These are phyloP conservation scores for Magnolia sinica DNA, from an alignment of 164 flowering plant genomes.

Conservation along the genomic window DNA sequence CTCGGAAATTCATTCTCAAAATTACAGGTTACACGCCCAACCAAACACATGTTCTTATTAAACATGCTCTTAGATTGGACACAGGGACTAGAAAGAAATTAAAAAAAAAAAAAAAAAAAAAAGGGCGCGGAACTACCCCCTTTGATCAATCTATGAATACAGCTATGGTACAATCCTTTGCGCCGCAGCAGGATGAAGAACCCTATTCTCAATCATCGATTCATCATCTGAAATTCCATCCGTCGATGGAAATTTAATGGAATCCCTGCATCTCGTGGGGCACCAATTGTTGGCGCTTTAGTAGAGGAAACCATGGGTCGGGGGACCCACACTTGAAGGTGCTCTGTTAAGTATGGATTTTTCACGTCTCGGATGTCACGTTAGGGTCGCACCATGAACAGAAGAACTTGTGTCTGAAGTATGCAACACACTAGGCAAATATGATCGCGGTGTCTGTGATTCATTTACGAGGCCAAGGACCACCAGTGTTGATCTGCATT, in stretches of 20 bases:
- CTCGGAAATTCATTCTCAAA: not conserved
- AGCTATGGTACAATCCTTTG: conserved; percentile 20
- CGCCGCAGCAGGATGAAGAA: not conserved
- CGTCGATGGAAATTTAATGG: not conserved
- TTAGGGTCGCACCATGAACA: conserved; percentile 54
- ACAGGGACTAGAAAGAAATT: not conserved
- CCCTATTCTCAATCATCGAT: not conserved
- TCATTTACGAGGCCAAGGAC: conserved; percentile 78
- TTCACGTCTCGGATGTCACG: conserved; percentile 25
- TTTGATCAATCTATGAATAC: conserved; percentile 6
- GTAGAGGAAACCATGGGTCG: not conserved
- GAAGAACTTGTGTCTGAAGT: conserved; percentile 58
- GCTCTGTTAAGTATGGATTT: not conserved
- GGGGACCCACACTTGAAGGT: not conserved
- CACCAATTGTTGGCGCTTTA: not conserved
- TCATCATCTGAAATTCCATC: not conserved
- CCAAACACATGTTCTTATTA: conserved; percentile 6
- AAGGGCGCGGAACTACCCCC: not conserved
- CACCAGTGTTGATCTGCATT: conserved; percentile 55
- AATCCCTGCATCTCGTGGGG: not conserved
- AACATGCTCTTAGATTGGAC: conserved; percentile 6
- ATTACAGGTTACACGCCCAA: conserved; percentile 7
- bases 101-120: not conserved
- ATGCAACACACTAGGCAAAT: conserved; percentile 36
- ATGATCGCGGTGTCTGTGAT: conserved; percentile 37